phyloP scores from a whole-genome alignment of 306 rosid species.

The Pterocarpus macrocarpus region DNA sequence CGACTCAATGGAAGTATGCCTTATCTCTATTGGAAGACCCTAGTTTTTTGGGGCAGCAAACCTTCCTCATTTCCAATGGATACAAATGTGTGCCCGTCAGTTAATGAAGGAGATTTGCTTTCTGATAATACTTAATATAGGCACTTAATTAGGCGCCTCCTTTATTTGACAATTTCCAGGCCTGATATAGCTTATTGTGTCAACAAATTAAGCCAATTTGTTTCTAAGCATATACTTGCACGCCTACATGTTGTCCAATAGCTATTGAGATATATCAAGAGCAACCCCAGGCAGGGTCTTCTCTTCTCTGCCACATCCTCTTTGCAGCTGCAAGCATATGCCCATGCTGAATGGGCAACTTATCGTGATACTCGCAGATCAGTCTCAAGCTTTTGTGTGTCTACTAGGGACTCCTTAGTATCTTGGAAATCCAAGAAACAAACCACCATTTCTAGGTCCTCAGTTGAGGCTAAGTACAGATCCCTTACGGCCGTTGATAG shows the following conservation, averaged over 20 bases:
- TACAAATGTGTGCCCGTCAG: no score
- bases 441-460: not conserved
- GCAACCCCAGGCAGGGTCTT: not conserved
- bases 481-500: not conserved
- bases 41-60: no score
- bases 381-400: not conserved
- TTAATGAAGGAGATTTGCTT: no score
- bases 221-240: not conserved
- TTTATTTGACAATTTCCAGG: not conserved
- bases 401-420: not conserved
- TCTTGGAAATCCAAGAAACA: not conserved
- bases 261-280: not conserved
- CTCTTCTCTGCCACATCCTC: not conserved
- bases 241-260: not conserved
- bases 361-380: not conserved
- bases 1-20: no score
- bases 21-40: no score
- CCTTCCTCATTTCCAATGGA: no score
- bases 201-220: not conserved
- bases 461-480: not conserved
- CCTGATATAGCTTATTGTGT: not conserved
- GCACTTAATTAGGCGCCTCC: no score
- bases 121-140: no score
- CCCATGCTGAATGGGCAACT: not conserved
- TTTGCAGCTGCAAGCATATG: not conserved